These are phyloP conservation scores for Epichloe baconii DNA, from an alignment of 2,329 filamentous ascomycete genomes.

Conservation along the genomic window DNA sequence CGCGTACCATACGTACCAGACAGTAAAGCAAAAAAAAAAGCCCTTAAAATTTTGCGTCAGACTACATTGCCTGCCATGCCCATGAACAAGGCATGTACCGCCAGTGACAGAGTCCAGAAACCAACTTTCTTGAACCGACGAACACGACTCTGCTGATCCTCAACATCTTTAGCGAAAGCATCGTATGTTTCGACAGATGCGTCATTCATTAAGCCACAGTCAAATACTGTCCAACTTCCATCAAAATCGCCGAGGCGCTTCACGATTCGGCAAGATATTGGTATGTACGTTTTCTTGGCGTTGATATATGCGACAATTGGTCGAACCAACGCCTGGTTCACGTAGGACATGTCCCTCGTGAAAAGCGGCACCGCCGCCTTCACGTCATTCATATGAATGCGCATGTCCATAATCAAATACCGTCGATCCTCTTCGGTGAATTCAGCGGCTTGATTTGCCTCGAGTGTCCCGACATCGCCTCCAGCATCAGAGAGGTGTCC, in stretches of 20 bases:
- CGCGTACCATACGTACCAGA: too few species aligned
- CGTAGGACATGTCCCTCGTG: slow-evolving; percentile 80
- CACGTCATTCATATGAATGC: slow-evolving; percentile 91
- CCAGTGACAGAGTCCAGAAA: slow-evolving; percentile 86
- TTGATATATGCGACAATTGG: slow-evolving; percentile 99
- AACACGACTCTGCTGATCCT: slow-evolving; percentile 75
- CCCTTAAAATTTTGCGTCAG: slow-evolving; percentile 13
- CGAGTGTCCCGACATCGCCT: slow-evolving; percentile 4
- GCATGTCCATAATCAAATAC: slow-evolving; percentile 84
- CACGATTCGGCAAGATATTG: slow-evolving; percentile 85
- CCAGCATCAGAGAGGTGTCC: slow-evolving; percentile 21
- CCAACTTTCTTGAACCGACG: slow-evolving; percentile 89
- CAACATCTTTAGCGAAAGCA: slow-evolving; percentile 83
- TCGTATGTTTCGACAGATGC: slow-evolving; percentile 86
- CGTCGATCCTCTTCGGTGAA: slow-evolving; percentile 48
- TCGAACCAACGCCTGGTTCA: slow-evolving; percentile 87
- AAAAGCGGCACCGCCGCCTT: slow-evolving; percentile 88
- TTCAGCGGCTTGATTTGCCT: slow-evolving; percentile 7
- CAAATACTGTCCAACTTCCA: slow-evolving; percentile 87
- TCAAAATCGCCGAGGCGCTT: slow-evolving; percentile 85
- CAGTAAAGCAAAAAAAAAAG: too few species aligned
- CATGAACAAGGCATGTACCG: slow-evolving; percentile 87
- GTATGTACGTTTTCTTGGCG: slow-evolving; percentile 86
- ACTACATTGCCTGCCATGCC: slow-evolving; percentile 78
- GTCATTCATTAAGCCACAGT: slow-evolving; percentile 89